These are phyloP conservation scores for Myriangium duriaei DNA, from an alignment of 2,329 filamentous ascomycete genomes.

Conservation along the genomic window DNA sequence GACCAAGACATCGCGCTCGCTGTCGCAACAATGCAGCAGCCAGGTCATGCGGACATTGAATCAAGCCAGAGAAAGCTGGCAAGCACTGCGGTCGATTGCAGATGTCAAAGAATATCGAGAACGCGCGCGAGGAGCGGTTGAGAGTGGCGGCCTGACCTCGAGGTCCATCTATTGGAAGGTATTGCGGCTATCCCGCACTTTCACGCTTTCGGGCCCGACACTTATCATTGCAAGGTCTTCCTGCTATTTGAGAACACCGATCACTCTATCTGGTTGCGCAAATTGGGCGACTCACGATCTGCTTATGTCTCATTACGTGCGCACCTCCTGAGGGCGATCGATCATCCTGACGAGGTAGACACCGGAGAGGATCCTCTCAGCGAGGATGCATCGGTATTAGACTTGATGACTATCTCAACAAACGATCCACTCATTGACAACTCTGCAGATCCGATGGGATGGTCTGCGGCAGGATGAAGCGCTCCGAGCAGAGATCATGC, in stretches of 20 bases:
- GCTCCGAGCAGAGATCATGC: conserved; percentile 75
- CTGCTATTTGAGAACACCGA: conserved; percentile 61
- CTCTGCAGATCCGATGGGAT: conserved; percentile 70
- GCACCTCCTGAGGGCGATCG: conserved; percentile 69
- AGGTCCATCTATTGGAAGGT: conserved; percentile 85
- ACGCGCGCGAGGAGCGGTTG: conserved; percentile 17
- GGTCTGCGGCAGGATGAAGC: conserved; percentile 73
- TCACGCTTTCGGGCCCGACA: background rate
- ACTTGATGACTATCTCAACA: conserved; percentile 11
- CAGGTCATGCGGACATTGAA: conserved; percentile 22
- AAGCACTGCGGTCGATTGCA: conserved; percentile 18
- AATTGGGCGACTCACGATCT: conserved; percentile 54
- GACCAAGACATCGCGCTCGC: background rate
- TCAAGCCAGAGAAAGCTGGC: conserved; percentile 21
- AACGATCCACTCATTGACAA: conserved; percentile 11
- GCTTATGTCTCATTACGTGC: conserved; percentile 61
- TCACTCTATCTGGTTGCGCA: conserved; percentile 53
- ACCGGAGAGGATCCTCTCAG: conserved; percentile 70
- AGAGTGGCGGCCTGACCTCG: conserved; percentile 45
- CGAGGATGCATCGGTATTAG: conserved; percentile 58
- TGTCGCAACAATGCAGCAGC: conserved; percentile 2
- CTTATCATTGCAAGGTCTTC: conserved; percentile 49
- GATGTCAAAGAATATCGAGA: conserved; percentile 20
- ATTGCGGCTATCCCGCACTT: conserved; percentile 7
- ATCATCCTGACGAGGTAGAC: conserved; percentile 69